Percentiles rank a stretch among this genome's conserved stretches.
phyloP scores from a whole-genome alignment of 495 filamentous ascomycete species.

The Aspergillus mulundensis region DNA sequence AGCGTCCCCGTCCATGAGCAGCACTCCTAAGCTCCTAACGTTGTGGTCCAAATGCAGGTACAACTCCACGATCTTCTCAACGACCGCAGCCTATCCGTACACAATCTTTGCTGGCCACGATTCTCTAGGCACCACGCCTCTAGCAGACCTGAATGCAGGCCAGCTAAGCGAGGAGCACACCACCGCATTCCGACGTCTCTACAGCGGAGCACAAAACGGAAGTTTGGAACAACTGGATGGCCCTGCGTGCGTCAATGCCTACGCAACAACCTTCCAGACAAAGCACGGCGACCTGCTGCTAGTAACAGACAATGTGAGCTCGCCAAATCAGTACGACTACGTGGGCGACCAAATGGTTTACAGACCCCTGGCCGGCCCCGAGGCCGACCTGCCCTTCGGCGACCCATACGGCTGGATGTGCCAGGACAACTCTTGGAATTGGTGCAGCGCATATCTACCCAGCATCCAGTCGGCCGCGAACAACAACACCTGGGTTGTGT shows the following conservation, averaged over 20 bases:
- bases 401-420: background rate
- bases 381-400: background rate
- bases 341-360: background rate
- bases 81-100: slow-evolving; percentile 1
- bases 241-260: background rate
- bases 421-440: background rate
- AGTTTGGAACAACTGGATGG: background rate
- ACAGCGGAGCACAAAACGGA: background rate
- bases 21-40: background rate
- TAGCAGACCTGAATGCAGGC: too few species aligned
- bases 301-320: background rate
- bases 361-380: background rate
- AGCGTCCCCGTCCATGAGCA: too few species aligned
- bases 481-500: background rate
- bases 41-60: background rate
- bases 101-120: background rate
- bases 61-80: slow-evolving; percentile 4
- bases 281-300: background rate
- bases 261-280: background rate
- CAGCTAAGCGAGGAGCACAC: background rate
- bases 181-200: background rate
- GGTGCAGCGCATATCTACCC: background rate
- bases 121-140: background rate
- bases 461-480: background rate
- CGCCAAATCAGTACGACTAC: too few species aligned